Evolutionary conservation across 768 basidiomycete genomes (phyloP).

Genomic region (Coprinellus micaceus): DNA sequence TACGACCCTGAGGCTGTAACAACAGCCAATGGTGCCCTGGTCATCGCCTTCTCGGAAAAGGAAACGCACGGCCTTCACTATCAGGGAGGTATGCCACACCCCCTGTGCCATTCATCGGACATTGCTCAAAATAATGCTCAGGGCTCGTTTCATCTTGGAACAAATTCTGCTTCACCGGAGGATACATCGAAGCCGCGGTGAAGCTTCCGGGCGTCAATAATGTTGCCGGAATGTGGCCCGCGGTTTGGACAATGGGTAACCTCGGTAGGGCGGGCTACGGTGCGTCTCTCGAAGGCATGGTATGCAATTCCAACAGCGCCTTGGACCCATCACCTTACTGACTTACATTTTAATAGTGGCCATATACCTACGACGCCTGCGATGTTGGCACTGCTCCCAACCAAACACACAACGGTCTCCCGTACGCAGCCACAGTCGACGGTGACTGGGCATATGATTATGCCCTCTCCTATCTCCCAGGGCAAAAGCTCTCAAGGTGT

Average conservation of each 20-base stretch:
- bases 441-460: slow-evolving; percentile 44
- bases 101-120: too few species aligned
- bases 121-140: slow-evolving; percentile 33
- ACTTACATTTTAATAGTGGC: slow-evolving; percentile 52
- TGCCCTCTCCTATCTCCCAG: slow-evolving; percentile 64
- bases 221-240: slow-evolving; percentile 71
- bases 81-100: slow-evolving; percentile 49
- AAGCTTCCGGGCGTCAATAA: slow-evolving; percentile 60
- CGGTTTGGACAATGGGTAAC: slow-evolving; percentile 70
- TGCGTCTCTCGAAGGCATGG: slow-evolving; percentile 77
- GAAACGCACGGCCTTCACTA: slow-evolving; percentile 61
- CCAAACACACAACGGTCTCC: slow-evolving; percentile 67
- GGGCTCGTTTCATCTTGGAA: slow-evolving; percentile 52
- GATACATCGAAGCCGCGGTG: slow-evolving; percentile 60
- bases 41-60: slow-evolving; percentile 62
- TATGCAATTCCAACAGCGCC: slow-evolving; percentile 24
- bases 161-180: slow-evolving; percentile 84
- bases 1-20: slow-evolving; percentile 77
- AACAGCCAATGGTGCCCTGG: slow-evolving; percentile 66
- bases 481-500: slow-evolving; percentile 77
- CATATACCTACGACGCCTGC: slow-evolving; percentile 74
- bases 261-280: slow-evolving; percentile 77
- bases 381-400: slow-evolving; percentile 79
- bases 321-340: slow-evolving; percentile 1
- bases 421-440: slow-evolving; percentile 51